These are phyloP conservation scores for Schwanniomyces etchellsii DNA, from an alignment of 1,139 yeast species.

Conservation along the genomic window DNA sequence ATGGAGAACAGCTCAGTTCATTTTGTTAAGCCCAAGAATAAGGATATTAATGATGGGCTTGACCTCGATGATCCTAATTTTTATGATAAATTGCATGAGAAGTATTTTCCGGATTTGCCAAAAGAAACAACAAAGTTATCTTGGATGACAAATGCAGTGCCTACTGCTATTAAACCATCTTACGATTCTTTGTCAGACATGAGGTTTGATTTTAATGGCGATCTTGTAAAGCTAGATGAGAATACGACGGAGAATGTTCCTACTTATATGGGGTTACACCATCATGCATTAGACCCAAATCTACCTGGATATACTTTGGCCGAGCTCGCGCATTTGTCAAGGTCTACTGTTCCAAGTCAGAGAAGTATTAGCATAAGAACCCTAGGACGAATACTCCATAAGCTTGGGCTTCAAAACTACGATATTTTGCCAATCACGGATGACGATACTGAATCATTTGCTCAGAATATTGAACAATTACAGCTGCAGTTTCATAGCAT, in stretches of 20 bases:
- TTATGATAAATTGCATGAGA: constrained; percentile 70
- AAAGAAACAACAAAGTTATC: constrained; percentile 74
- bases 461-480: constrained; percentile 31
- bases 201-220: constrained; percentile 85
- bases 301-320: constrained; percentile 88
- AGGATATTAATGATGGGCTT: constrained; percentile 26
- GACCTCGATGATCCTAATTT: constrained; percentile 75
- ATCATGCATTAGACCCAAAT: constrained; percentile 84
- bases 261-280: constrained; percentile 73
- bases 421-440: constrained; percentile 41
- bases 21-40: constrained; percentile 49
- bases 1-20: constrained; percentile 42
- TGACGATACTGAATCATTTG: constrained; percentile 29
- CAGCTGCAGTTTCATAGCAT: constrained; percentile 50
- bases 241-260: constrained; percentile 38
- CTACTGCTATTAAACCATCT: constrained; percentile 37
- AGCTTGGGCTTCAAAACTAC: constrained; percentile 62
- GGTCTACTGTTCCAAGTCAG: constrained; percentile 82
- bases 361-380: constrained; percentile 83
- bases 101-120: constrained; percentile 86
- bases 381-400: constrained; percentile 79
- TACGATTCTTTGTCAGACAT: constrained; percentile 64
- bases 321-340: constrained; percentile 73
- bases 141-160: constrained; percentile 79
- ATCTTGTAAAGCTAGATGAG: constrained; percentile 47